Evolutionary conservation across 78 protist species (phyloP), one percentile per base, ranked within the genome.

Genomic region (Bodo saltans): DNA sequence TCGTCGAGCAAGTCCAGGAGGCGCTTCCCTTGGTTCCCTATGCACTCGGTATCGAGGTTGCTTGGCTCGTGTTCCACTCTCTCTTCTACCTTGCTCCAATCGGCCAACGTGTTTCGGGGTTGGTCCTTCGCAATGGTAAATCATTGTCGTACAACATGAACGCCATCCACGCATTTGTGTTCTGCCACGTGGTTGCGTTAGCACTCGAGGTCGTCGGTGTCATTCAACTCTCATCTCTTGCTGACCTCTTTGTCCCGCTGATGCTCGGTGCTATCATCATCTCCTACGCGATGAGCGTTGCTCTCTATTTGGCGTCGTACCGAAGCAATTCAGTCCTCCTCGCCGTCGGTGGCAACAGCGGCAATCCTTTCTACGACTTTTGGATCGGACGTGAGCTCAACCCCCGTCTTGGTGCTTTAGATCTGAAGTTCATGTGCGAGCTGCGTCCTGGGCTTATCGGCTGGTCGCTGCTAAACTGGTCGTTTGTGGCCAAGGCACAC

Each of bases 401-500:
- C 70, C 97, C 97, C 23, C 90, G 95, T 67, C 82, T 92, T 4
- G 93, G 92, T 42, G 17, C 67, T n/a, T 86, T 94, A 47, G 97
- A 94, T 72, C 70, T 92, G 37, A 94, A 94, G 89, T 39, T 83
- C 28, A 82, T 90, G 74, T 92, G 91, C 79, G 95, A 94, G 85
- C 92, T 87, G 37, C 94, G 97, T 33, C 97, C 97, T 17, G 97
- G 95, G 42, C 87, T 94, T 25, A 86, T 88, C 80, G 92, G 88
- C 29, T 94, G 97, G 97, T 40, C 52, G 17, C 33, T 91, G 23
- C 40, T 91, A 25, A 76, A 90, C 69, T 21, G 88, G 29, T 91
- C 89, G 26, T 41, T 89, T 60, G 89, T 85, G 53, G 71, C 41
- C 38, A 75, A 88, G 81, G 92, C 89, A 78, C 47, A 68, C 33